A percentile compares a stretch with the other conserved stretches of the same genome.
phyloP scores from a whole-genome alignment of 176 grass and related monocot genomes.

The Tillandsia leiboldiana region DNA sequence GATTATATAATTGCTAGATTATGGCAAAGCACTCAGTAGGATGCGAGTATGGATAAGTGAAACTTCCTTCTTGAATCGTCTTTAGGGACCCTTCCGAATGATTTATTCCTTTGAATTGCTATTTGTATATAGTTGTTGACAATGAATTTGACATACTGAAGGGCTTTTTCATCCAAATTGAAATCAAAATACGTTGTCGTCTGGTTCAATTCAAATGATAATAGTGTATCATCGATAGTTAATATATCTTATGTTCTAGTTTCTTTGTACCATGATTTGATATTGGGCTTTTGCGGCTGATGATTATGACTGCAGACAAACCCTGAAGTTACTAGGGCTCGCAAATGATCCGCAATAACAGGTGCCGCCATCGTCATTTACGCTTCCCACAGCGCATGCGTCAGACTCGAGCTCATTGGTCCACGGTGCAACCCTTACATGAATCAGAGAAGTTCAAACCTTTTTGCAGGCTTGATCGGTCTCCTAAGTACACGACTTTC shows the following conservation, averaged over 20 bases:
- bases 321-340: constrained; percentile 60
- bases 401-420: constrained; percentile 47
- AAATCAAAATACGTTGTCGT: background rate
- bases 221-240: background rate
- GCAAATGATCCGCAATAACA: constrained; percentile 39
- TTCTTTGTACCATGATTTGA: constrained; percentile 11
- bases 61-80: too few species aligned
- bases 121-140: too few species aligned
- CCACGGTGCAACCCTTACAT: constrained; percentile 58
- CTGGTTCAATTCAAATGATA: background rate
- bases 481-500: too few species aligned
- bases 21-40: too few species aligned
- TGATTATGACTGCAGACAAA: constrained; percentile 47
- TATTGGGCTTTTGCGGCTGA: constrained; percentile 3
- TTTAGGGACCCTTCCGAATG: too few species aligned
- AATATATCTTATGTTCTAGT: background rate
- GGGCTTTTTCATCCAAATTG: background rate
- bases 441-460: constrained; percentile 7
- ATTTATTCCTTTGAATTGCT: too few species aligned
- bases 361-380: constrained; percentile 38
- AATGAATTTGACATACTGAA: too few species aligned
- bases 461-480: too few species aligned
- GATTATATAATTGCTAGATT: too few species aligned
- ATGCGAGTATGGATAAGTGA: too few species aligned
- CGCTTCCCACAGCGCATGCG: constrained; percentile 36